A percentile compares a stretch with the other conserved stretches of the same genome.
phyloP scores from a whole-genome alignment of 371 early-diverging fungal species.

The Lichtheimia ornata region DNA sequence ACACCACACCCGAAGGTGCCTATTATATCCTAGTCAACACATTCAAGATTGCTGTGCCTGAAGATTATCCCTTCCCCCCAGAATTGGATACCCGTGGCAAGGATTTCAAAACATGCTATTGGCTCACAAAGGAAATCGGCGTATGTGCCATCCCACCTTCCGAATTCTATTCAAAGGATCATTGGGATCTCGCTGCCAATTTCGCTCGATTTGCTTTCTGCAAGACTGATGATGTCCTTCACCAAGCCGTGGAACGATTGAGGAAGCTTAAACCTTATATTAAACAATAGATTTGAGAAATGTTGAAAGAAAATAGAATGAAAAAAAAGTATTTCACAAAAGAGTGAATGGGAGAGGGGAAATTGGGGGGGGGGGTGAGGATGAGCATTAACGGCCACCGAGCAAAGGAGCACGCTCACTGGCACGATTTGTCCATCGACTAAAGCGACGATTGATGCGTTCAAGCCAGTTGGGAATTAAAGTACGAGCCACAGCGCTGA shows the following conservation, averaged over 20 bases:
- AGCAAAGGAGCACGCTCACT: slow-evolving; percentile 51
- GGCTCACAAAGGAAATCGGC: slow-evolving; percentile 87
- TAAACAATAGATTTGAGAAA: slow-evolving; percentile 3
- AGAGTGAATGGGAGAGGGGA: too few relatives aligned
- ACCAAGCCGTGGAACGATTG: slow-evolving; percentile 75
- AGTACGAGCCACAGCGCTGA: slow-evolving; percentile 44
- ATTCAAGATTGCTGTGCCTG: slow-evolving; percentile 64
- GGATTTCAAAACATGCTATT: slow-evolving; percentile 86
- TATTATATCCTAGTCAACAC: slow-evolving; percentile 93
- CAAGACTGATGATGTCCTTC: slow-evolving; percentile 85
- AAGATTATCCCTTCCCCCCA: slow-evolving; percentile 65
- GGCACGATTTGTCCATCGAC: slow-evolving; percentile 32
- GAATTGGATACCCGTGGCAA: slow-evolving; percentile 62
- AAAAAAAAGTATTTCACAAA: too few relatives aligned
- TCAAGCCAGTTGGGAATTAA: slow-evolving; percentile 45
- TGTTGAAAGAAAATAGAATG: too few relatives aligned
- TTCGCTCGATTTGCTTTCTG: slow-evolving; percentile 93
- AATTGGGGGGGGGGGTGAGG: too few relatives aligned
- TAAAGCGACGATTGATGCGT: slow-evolving; percentile 38
- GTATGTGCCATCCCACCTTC: slow-evolving; percentile 93
- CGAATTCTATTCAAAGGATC: slow-evolving; percentile 83
- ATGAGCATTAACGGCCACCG: slow-evolving; percentile 6
- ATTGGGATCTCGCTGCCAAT: slow-evolving; percentile 71
- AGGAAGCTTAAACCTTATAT: slow-evolving; percentile 65
- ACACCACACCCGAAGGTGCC: slow-evolving; percentile 89